These are phyloP conservation scores for Penicillium occitanis DNA, from an alignment of 2,329 filamentous ascomycete genomes.

Conservation along the genomic window DNA sequence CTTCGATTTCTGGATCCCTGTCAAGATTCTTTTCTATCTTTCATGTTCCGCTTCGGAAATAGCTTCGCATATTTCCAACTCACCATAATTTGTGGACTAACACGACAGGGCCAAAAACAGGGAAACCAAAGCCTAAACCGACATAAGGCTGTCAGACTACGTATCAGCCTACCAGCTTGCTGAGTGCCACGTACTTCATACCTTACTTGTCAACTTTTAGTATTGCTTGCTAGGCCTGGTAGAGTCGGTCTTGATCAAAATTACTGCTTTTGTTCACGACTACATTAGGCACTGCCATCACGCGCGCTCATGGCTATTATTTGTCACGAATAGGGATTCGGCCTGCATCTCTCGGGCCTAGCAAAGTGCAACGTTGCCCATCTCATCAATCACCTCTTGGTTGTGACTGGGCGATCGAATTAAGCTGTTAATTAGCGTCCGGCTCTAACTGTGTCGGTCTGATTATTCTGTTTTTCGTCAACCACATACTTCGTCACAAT, in stretches of 20 bases:
- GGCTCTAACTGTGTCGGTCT: slow-evolving; percentile 8
- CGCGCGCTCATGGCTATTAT: background rate
- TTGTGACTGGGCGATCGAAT: slow-evolving; percentile 3
- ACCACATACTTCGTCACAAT: background rate
- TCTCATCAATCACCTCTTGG: background rate
- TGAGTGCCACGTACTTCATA: background rate
- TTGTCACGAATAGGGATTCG: background rate
- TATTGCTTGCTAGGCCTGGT: background rate
- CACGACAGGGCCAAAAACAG: slow-evolving; percentile 4
- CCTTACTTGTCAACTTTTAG: background rate
- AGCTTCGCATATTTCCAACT: slow-evolving; percentile 19
- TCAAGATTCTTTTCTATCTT: background rate
- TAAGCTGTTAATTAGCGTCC: slow-evolving; percentile 16
- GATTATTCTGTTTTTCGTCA: background rate
- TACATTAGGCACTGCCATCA: background rate
- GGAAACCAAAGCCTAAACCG: background rate
- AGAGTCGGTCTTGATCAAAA: background rate
- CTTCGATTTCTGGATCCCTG: background rate
- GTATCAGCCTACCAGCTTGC: background rate
- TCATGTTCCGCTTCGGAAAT: slow-evolving; percentile 17
- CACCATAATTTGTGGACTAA: slow-evolving; percentile 12
- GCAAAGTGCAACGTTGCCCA: background rate
- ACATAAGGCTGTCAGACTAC: background rate
- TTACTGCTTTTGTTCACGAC: slow-evolving; percentile 1
- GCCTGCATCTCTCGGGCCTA: background rate